These are phyloP conservation scores for Cinnamomum micranthum DNA, from an alignment of 164 flowering plant species.

Conservation along the genomic window DNA sequence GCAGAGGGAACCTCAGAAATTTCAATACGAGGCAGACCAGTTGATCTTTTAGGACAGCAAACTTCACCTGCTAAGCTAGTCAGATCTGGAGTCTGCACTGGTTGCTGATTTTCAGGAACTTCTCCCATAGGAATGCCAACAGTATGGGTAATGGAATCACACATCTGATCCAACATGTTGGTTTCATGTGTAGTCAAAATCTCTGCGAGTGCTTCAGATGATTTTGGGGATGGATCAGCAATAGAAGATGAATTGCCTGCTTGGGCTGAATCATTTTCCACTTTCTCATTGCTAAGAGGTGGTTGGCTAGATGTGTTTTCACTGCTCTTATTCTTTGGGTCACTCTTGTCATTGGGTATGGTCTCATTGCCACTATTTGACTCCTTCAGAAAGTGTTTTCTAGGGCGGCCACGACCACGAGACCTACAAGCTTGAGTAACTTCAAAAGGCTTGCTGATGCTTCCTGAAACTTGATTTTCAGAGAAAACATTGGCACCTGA, in stretches of 20 bases:
- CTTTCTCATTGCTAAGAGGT: constrained; percentile 4
- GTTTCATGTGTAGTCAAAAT: background rate
- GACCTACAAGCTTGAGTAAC: constrained; percentile 13
- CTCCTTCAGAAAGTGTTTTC: constrained; percentile 1
- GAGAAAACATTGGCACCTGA: constrained; percentile 19
- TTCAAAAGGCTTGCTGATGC: constrained; percentile 19
- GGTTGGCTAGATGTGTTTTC: constrained; percentile 7
- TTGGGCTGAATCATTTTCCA: constrained; percentile 9
- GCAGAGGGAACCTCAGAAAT: background rate
- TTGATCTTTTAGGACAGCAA: constrained; percentile 14
- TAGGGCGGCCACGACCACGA: constrained; percentile 10
- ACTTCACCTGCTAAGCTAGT: constrained; percentile 2
- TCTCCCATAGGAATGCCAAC: background rate
- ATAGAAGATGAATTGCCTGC: background rate
- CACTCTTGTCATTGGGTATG: constrained; percentile 9
- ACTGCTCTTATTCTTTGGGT: constrained; percentile 11
- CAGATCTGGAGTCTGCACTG: constrained; percentile 6
- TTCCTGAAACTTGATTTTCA: constrained; percentile 25
- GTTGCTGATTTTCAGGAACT: constrained; percentile 13
- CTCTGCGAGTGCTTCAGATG: background rate
- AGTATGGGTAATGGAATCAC: background rate
- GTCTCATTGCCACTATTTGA: constrained; percentile 4
- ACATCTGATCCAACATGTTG: background rate
- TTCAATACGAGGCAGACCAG: background rate
- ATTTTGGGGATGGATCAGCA: background rate